A percentile compares a stretch with the other conserved stretches of the same genome.
Evolutionary conservation across 1,284 basidiomycete species (phyloP).

Genomic region (Quambalaria eucalypti): DNA sequence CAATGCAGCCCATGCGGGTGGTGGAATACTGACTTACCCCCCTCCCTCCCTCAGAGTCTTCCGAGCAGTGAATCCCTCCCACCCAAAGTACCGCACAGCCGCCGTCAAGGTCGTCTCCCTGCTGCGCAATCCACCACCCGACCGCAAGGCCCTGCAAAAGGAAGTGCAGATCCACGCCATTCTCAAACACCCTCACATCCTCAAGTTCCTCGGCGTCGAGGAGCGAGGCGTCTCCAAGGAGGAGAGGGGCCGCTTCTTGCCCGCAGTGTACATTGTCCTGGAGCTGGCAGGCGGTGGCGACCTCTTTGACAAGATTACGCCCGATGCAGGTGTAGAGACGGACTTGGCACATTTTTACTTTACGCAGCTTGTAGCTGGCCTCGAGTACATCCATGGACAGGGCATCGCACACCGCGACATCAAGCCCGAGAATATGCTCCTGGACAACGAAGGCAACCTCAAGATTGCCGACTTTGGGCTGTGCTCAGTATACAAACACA

Average conservation of each 20-base stretch:
- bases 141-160: conserved; percentile 55
- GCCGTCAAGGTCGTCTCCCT: conserved; percentile 46
- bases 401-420: conserved; percentile 51
- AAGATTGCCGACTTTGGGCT: conserved; percentile 95
- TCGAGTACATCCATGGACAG: conserved; percentile 63
- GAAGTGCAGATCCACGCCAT: conserved; percentile 84
- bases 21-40: background rate
- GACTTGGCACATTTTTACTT: conserved; percentile 89
- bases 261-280: conserved; percentile 75
- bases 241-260: conserved; percentile 31
- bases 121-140: conserved; percentile 32
- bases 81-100: conserved; percentile 26
- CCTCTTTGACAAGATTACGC: conserved; percentile 91
- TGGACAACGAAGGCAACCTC: conserved; percentile 49
- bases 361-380: conserved; percentile 66
- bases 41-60: conserved; percentile 30
- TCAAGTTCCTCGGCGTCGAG: conserved; percentile 64
- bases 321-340: conserved; percentile 76
- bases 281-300: conserved; percentile 90
- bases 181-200: conserved; percentile 71
- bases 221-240: conserved; percentile 19
- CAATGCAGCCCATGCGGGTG: no score
- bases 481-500: conserved; percentile 81
- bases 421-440: conserved; percentile 50
- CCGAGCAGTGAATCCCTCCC: conserved; percentile 30